Percentiles rank a stretch among this genome's conserved stretches.
These are phyloP conservation scores for Rhizopogon vinicolor DNA, from an alignment of 768 basidiomycete species.

Conservation along the genomic window DNA sequence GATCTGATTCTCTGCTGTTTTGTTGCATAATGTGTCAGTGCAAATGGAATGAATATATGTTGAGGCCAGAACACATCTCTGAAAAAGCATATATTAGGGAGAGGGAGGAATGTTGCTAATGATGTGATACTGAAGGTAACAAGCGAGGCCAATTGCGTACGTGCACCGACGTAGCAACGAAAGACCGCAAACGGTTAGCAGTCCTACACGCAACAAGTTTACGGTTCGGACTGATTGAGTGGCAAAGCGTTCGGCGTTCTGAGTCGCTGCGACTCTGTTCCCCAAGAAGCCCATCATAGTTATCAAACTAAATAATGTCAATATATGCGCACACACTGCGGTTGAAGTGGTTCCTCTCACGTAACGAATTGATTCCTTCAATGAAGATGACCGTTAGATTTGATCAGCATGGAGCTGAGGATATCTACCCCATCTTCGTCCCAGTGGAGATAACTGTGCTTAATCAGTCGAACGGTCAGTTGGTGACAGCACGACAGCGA, in stretches of 20 bases:
- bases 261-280: slow-evolving; percentile 92
- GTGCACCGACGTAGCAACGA: slow-evolving; percentile 87
- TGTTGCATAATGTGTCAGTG: no score
- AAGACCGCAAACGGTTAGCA: slow-evolving; percentile 72
- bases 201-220: slow-evolving; percentile 90
- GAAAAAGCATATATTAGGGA: slow-evolving; percentile 84
- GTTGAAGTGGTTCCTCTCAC: slow-evolving; percentile 83
- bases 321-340: slow-evolving; percentile 49
- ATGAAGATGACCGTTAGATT: slow-evolving; percentile 56
- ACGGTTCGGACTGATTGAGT: slow-evolving; percentile 89
- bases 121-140: slow-evolving; percentile 63
- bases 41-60: slow-evolving; percentile 44
- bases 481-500: slow-evolving; percentile 82
- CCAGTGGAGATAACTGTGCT: slow-evolving; percentile 69
- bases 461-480: slow-evolving; percentile 1
- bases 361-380: slow-evolving; percentile 56
- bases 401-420: slow-evolving; percentile 71
- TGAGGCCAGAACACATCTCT: slow-evolving; percentile 83
- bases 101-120: slow-evolving; percentile 76
- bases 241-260: slow-evolving; percentile 86
- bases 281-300: slow-evolving; percentile 89
- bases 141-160: slow-evolving; percentile 85
- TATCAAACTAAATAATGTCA: slow-evolving; percentile 47
- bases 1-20: no score
- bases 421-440: slow-evolving; percentile 77